A percentile compares a stretch with the other conserved stretches of the same genome.
Evolutionary conservation across 2,329 filamentous ascomycete species (phyloP).

Genomic region (Clarireedia homoeocarpa): DNA sequence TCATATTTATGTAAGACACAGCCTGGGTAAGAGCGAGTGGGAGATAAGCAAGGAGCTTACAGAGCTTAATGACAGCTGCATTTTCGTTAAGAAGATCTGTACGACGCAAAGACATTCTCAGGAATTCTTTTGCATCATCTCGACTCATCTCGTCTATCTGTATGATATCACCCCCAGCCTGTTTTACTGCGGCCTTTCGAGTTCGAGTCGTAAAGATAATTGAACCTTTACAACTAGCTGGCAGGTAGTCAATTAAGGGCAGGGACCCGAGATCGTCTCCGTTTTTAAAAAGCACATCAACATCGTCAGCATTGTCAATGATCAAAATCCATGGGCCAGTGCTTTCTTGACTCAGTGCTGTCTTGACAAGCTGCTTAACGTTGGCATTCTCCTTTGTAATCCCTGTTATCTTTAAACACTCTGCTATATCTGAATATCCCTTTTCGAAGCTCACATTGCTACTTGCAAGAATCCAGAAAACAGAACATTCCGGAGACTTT

Average conservation of each 20-base stretch:
- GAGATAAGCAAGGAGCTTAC: neutral
- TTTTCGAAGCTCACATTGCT: constrained; percentile 27
- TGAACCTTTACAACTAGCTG: neutral
- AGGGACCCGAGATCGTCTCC: neutral
- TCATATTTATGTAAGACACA: neutral
- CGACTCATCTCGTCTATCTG: neutral
- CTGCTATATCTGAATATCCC: constrained; percentile 27
- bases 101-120: neutral
- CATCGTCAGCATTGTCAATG: constrained; percentile 35
- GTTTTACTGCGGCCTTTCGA: neutral
- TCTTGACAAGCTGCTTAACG: constrained; percentile 9
- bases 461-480: constrained; percentile 38
- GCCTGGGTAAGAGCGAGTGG: neutral
- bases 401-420: constrained; percentile 22
- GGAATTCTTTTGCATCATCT: neutral
- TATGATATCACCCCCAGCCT: neutral
- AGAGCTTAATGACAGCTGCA: neutral
- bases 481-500: constrained; percentile 29
- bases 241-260: neutral
- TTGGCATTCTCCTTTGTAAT: constrained; percentile 5
- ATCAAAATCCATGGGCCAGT: constrained; percentile 33
- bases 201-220: neutral
- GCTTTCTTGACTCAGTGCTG: constrained; percentile 10
- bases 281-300: constrained; percentile 17
- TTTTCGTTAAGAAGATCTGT: neutral